Evolutionary conservation across 164 flowering plant genomes (phyloP).

Genomic region (Annona squamosa): DNA sequence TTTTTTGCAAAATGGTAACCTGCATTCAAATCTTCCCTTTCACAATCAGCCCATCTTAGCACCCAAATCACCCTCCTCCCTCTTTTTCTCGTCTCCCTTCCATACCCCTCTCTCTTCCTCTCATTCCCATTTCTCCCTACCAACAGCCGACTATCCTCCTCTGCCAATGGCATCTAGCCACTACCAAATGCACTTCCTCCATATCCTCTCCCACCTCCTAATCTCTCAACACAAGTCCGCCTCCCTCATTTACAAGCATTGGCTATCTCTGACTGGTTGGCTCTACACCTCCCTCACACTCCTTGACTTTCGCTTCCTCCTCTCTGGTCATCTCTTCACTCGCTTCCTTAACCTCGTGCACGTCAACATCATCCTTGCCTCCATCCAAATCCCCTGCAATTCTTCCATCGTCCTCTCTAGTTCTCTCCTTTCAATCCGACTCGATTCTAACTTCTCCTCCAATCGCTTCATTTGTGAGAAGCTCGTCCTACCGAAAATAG

Average conservation of each 20-base stretch:
- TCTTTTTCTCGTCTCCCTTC: too few relatives aligned
- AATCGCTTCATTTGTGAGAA: constrained; percentile 19
- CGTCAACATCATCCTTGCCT: constrained; percentile 35
- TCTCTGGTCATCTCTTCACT: constrained; percentile 49
- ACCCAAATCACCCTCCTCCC: too few relatives aligned
- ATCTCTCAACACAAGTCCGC: constrained; percentile 28
- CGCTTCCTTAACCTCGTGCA: constrained; percentile 64
- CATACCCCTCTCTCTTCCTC: too few relatives aligned
- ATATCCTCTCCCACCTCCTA: constrained; percentile 49
- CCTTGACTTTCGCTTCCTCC: constrained; percentile 61
- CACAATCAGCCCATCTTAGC: too few relatives aligned
- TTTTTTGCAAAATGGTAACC: too few relatives aligned
- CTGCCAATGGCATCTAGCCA: too few relatives aligned
- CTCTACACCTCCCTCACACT: constrained; percentile 52
- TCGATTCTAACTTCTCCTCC: constrained; percentile 28
- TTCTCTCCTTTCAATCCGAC: constrained; percentile 28
- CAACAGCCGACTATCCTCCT: too few relatives aligned
- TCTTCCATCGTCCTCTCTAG: constrained; percentile 31
- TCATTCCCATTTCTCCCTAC: too few relatives aligned
- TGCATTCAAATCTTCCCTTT: too few relatives aligned
- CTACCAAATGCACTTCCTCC: constrained; percentile 15
- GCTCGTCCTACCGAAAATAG: constrained; percentile 22
- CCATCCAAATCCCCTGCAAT: constrained; percentile 19
- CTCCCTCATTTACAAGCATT: constrained; percentile 69
- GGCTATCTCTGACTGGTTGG: constrained; percentile 61